Base-by-base conservation (phyloP, 345 rosid genomes). In the Gossypium ekmanianum region DNA sequence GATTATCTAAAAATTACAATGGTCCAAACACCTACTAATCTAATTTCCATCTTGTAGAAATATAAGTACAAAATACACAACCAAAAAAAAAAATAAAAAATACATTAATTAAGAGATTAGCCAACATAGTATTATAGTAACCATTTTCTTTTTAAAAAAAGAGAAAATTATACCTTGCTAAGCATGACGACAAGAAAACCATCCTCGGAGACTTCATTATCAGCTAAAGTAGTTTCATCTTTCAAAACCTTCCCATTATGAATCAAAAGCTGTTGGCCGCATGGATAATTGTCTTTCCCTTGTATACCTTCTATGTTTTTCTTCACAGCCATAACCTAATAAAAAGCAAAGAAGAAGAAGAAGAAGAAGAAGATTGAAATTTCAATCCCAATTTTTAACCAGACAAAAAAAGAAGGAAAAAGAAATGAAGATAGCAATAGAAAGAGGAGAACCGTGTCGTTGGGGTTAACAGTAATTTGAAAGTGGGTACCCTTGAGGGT, bases 171-270 rank as follows among this genome's bases (percentile, higher is more conserved):
- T 75, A 91, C 97, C 97, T 95, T 96, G 86, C 99, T 93, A 69
- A 96, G 99, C 99, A 96, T 96, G 75, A 96, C 99, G 67, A 96
- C 99, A 27, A 96, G 93, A 79, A 96, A 96, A 41, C 98, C 98
- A 81, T 93, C 94, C 78, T 96, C 99, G 1, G 91, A 73, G 64
- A 96, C 97, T 63, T 93, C 88, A 59, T 91, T 95, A 51, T 91
- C 94, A 10, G 85, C 87, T 54, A 95, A 74, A 2, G 94, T 89
- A 58, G 97, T 95, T 83, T 95, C 99, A 64, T 96, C 99, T 84
- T 96, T 93, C 91, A 96, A 81, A 63, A 93, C 97, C 82, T 96
- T 96, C 52, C 99, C 99, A 80, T 93, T 91, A 77, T 95, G 97
- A 85, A 95, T 93, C 87, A 95, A 77, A 72, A 95, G 73, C 64